Conservation (phyloP, 306 rosid genomes). For the Quercus wislizeni region DNA sequence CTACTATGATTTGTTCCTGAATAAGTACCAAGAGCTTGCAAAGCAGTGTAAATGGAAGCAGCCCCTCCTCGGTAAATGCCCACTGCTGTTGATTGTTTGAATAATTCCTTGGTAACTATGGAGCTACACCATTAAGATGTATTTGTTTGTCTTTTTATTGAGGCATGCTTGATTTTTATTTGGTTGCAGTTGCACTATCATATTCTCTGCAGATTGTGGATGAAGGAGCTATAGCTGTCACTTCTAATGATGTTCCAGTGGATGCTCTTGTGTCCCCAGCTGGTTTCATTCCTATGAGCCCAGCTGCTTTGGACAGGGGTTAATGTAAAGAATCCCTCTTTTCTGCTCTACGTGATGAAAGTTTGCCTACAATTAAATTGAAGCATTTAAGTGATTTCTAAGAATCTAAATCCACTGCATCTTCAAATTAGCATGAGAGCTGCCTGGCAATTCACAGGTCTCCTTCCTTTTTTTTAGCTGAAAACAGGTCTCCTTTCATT, state of each 20-base stretch:
- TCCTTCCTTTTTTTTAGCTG: background rate
- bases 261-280: conserved; percentile 83
- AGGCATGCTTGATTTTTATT: conserved; percentile 8
- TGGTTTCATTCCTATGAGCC: conserved; percentile 73
- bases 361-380: background rate
- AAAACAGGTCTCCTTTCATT: background rate
- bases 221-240: conserved; percentile 66
- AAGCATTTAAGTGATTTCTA: background rate
- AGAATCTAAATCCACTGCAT: background rate
- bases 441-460: background rate
- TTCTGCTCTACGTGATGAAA: background rate
- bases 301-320: conserved; percentile 57
- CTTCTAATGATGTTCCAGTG: conserved; percentile 57
- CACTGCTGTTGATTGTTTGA: background rate
- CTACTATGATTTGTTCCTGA: conserved; percentile 82
- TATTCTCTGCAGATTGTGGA: conserved; percentile 81
- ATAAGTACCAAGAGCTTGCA: conserved; percentile 70
- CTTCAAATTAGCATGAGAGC: background rate
- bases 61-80: conserved; percentile 69
- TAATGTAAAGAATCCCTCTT: background rate
- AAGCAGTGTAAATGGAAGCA: conserved; percentile 71
- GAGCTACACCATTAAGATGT: background rate
- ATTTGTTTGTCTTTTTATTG: background rate
- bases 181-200: conserved; percentile 74
- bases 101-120: background rate